Evolutionary conservation across 2,329 filamentous ascomycete genomes (phyloP).

Genomic region (Ophiostoma ulmi): DNA sequence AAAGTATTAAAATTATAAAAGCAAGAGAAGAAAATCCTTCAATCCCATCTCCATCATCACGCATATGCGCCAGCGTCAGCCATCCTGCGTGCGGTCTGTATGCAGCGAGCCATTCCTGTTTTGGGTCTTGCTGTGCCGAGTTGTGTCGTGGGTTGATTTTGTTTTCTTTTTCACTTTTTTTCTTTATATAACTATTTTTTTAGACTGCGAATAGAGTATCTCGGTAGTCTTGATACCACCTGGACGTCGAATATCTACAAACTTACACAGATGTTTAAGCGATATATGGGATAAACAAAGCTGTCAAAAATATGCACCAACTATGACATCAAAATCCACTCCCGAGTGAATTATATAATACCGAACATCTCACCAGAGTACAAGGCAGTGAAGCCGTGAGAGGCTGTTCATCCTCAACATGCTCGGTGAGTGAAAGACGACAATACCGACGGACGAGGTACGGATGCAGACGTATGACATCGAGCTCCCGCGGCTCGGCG

Average conservation of each 20-base stretch:
- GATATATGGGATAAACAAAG: not conserved
- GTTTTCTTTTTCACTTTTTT: not conserved
- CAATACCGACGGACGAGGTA: not conserved
- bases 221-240: not conserved
- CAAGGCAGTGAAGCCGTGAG: not conserved
- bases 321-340: too few relatives aligned
- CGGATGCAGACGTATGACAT: not conserved
- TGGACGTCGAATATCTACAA: too few relatives aligned
- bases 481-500: not conserved
- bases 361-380: not conserved
- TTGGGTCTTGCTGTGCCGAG: not conserved
- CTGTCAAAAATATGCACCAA: too few relatives aligned
- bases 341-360: too few relatives aligned
- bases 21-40: too few relatives aligned
- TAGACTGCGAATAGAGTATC: not conserved
- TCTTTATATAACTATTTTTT: not conserved
- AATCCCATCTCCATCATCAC: not conserved
- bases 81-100: not conserved
- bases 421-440: not conserved
- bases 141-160: not conserved
- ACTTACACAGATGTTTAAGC: not conserved
- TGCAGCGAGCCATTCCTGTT: not conserved
- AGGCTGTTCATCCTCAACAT: not conserved
- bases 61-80: conserved; percentile 2
- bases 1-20: too few relatives aligned